Percentiles rank a stretch among this genome's conserved stretches.
These are phyloP conservation scores for Helianthus annuus DNA, from an alignment of 129 eudicot genomes.

Conservation along the genomic window DNA sequence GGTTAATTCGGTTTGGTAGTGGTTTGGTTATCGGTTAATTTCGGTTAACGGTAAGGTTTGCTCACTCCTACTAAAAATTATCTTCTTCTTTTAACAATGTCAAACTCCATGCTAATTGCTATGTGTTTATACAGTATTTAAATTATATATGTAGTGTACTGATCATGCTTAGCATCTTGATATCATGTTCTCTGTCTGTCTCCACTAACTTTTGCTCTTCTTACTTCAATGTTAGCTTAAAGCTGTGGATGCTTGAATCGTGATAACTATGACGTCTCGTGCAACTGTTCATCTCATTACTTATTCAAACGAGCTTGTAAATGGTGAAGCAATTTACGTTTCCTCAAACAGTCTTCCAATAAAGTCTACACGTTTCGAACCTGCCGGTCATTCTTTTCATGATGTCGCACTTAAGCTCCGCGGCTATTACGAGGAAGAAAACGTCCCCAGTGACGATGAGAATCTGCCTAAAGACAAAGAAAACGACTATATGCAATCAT, in stretches of 20 bases:
- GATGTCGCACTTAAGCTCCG: slow-evolving; percentile 67
- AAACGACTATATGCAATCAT: slow-evolving; percentile 55
- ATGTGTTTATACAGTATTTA: no score
- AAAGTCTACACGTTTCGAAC: slow-evolving; percentile 66
- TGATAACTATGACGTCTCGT: slow-evolving; percentile 31
- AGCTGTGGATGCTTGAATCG: slow-evolving; percentile 34
- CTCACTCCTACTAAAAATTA: no score
- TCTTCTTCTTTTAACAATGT: no score
- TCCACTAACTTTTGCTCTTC: background rate
- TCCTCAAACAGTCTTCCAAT: slow-evolving; percentile 75
- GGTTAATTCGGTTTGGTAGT: no score
- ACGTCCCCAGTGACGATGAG: slow-evolving; percentile 33
- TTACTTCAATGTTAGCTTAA: slow-evolving; percentile 26
- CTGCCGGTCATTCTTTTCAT: slow-evolving; percentile 97
- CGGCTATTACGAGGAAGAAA: slow-evolving; percentile 64
- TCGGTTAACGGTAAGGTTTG: no score
- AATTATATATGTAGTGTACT: background rate
- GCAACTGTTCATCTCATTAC: slow-evolving; percentile 48
- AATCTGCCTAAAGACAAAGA: slow-evolving; percentile 59
- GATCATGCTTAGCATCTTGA: background rate
- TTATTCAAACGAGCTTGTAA: slow-evolving; percentile 61
- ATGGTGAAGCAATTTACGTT: slow-evolving; percentile 62
- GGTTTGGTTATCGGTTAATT: no score
- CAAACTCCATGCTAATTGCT: no score
- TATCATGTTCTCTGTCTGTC: background rate